Evolutionary conservation across 805 yeast genomes (phyloP).

Genomic region (Candida ovalis): DNA sequence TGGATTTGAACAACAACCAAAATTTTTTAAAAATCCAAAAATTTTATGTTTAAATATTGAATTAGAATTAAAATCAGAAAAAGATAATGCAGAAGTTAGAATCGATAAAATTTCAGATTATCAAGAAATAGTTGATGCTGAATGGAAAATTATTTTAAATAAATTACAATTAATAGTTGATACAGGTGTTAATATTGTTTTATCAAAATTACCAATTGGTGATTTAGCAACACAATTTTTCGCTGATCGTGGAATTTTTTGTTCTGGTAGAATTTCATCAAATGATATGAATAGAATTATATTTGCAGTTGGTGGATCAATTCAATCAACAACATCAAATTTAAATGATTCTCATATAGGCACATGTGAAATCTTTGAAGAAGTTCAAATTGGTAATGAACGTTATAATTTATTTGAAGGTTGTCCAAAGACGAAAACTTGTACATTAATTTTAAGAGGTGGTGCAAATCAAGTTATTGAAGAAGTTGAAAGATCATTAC

Average conservation of each 20-base stretch:
- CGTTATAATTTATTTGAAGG: constrained; percentile 92
- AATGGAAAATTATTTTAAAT: constrained; percentile 88
- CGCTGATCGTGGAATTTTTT: constrained; percentile 93
- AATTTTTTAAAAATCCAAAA: constrained; percentile 73
- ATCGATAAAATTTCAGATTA: constrained; percentile 91
- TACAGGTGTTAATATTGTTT: constrained; percentile 88
- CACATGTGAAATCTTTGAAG: constrained; percentile 82
- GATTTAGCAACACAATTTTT: constrained; percentile 98
- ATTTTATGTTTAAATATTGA: constrained; percentile 85
- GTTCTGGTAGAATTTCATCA: constrained; percentile 90
- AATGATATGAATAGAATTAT: constrained; percentile 93
- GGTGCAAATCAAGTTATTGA: constrained; percentile 99
- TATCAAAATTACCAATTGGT: constrained; percentile 94
- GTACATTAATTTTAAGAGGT: constrained; percentile 91
- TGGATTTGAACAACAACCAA: constrained; percentile 98
- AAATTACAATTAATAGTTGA: constrained; percentile 79
- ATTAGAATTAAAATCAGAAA: constrained; percentile 94
- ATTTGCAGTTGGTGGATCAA: constrained; percentile 88
- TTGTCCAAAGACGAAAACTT: constrained; percentile 87
- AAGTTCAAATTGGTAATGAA: constrained; percentile 92
- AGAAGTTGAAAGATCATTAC: constrained; percentile 95
- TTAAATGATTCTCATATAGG: constrained; percentile 70
- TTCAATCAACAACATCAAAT: constrained; percentile 76
- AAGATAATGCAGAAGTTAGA: constrained; percentile 97
- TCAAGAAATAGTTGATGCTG: constrained; percentile 98